Conservation (phyloP, 805 yeast species). For the Hanseniaspora clermontiae region DNA sequence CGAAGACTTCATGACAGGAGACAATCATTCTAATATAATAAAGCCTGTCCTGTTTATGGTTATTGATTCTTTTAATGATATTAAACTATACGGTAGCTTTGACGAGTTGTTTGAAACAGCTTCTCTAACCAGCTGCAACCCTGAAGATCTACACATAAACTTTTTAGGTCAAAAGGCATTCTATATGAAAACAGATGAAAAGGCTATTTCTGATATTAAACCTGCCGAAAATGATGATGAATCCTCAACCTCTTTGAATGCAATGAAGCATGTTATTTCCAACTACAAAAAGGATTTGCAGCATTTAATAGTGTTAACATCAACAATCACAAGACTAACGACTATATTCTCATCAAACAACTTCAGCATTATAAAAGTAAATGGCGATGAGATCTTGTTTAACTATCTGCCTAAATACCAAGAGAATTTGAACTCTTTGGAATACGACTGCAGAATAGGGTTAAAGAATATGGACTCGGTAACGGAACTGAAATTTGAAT, state of each 20-base stretch:
- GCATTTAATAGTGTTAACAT: constrained; percentile 26
- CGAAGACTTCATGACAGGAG: background rate
- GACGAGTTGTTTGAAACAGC: constrained; percentile 9
- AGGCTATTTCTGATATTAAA: background rate
- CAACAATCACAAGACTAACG: constrained; percentile 27
- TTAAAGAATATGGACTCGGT: background rate
- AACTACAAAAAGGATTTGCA: constrained; percentile 24
- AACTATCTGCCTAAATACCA: constrained; percentile 23
- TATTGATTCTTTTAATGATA: constrained; percentile 2
- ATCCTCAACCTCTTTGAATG: constrained; percentile 3
- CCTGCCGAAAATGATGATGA: background rate
- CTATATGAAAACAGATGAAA: background rate
- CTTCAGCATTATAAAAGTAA: constrained; percentile 25
- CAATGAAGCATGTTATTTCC: constrained; percentile 2
- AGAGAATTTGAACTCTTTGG: constrained; percentile 11
- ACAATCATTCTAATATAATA: background rate
- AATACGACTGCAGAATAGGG: constrained; percentile 26
- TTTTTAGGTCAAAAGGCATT: constrained; percentile 10
- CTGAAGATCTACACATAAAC: background rate
- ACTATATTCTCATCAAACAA: constrained; percentile 25
- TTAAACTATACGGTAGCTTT: constrained; percentile 12
- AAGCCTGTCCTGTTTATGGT: constrained; percentile 4
- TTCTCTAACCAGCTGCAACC: background rate
- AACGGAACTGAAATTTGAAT: constrained; percentile 19
- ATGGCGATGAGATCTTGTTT: constrained; percentile 27